A percentile compares a stretch with the other conserved stretches of the same genome.
Conservation (phyloP, 108 stramenopile genomes). For the Aurantiochytrium sp. region DNA sequence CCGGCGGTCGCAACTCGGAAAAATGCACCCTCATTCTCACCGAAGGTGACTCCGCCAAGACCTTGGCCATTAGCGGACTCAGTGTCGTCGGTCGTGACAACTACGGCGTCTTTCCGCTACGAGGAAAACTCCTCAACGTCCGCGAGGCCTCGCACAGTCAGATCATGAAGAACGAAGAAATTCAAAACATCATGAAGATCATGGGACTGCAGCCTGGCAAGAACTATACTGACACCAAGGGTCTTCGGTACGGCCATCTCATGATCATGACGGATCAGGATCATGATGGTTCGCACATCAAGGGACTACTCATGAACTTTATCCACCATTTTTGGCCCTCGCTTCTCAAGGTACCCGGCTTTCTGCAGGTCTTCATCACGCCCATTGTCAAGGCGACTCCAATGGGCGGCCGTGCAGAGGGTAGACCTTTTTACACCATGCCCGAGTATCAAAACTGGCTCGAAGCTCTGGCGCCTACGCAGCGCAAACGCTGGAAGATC, state of each 20-base stretch:
- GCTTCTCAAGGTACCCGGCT: slow-evolving; percentile 82
- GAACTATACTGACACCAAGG: slow-evolving; percentile 66
- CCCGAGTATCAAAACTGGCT: slow-evolving; percentile 91
- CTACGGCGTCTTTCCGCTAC: slow-evolving; percentile 94
- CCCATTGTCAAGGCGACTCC: slow-evolving; percentile 96
- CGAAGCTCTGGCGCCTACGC: slow-evolving; percentile 59
- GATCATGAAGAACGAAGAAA: slow-evolving; percentile 85
- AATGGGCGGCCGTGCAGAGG: slow-evolving; percentile 61
- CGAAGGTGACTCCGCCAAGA: slow-evolving; percentile 98
- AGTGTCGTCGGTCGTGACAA: slow-evolving; percentile 86
- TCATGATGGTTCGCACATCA: slow-evolving; percentile 98
- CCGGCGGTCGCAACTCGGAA: slow-evolving; percentile 76
- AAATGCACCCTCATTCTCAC: slow-evolving; percentile 96
- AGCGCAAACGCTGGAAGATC: slow-evolving; percentile 80
- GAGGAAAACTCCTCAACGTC: slow-evolving; percentile 97
- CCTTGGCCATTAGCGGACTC: slow-evolving; percentile 84
- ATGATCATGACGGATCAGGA: slow-evolving; percentile 99
- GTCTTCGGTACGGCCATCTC: slow-evolving; percentile 85
- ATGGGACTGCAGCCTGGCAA: slow-evolving; percentile 87
- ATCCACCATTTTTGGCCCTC: slow-evolving; percentile 94
- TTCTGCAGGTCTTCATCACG: slow-evolving; percentile 98
- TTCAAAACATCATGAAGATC: slow-evolving; percentile 91
- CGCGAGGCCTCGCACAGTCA: slow-evolving; percentile 72
- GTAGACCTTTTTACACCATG: slow-evolving; percentile 65
- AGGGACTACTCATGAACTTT: slow-evolving; percentile 99